A percentile compares a stretch with the other conserved stretches of the same genome.
Conservation (phyloP, 176 grass and related monocot genomes). For the Raddia guianensis region DNA sequence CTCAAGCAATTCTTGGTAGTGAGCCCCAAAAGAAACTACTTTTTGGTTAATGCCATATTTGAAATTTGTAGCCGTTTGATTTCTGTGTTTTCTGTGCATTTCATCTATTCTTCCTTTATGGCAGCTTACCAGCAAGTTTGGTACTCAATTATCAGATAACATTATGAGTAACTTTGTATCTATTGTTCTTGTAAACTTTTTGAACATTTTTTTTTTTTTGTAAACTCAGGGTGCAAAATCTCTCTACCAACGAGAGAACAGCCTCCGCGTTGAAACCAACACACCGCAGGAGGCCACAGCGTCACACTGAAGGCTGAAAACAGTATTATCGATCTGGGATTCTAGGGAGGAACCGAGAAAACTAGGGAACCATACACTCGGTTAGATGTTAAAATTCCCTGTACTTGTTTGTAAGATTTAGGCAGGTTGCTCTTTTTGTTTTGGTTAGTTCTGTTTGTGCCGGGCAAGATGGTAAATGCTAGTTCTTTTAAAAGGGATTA, state of each 20-base stretch:
- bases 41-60: neutral
- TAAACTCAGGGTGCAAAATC: slow-evolving; percentile 71
- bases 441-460: too few species aligned
- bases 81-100: neutral
- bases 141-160: neutral
- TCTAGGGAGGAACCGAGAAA: too few species aligned
- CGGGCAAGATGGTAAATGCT: too few species aligned
- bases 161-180: neutral
- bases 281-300: slow-evolving; percentile 19
- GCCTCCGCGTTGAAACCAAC: slow-evolving; percentile 68
- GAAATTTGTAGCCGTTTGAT: neutral
- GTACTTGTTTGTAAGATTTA: slow-evolving; percentile 24
- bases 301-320: slow-evolving; percentile 24
- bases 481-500: too few species aligned
- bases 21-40: neutral
- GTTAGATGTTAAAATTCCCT: neutral
- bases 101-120: neutral
- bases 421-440: neutral
- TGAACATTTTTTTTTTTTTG: neutral
- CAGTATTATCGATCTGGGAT: neutral
- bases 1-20: neutral
- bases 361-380: neutral
- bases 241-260: slow-evolving; percentile 79
- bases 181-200: neutral
- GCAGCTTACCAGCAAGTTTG: neutral